Base-by-base conservation (phyloP, 495 filamentous ascomycete genomes). In the Penicillium lividum region DNA sequence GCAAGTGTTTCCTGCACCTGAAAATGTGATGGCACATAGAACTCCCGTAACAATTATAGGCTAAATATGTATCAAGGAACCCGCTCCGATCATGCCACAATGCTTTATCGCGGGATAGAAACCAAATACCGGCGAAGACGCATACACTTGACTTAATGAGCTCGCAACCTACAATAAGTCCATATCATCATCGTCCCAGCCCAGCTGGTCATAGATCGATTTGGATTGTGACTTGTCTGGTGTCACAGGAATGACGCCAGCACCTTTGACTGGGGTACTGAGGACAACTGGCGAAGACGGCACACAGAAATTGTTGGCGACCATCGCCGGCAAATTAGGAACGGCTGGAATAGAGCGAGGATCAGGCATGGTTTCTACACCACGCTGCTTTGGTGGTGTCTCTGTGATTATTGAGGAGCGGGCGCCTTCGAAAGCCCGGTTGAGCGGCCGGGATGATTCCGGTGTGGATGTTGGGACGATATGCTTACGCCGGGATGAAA, bases 161-260 rank as follows among this genome's bases (percentile, higher is more conserved):
- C 34, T 43, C 11, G 36, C 38, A 51, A 10, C 5, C 6, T 25
- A 22, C 73, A 68, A 65, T 81, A 86, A 57, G 5, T 70, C 67
- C 62, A 70, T 66, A 28, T 84, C 78, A 59, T 88, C 83, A 65
- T 89, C 86, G 62, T 93, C 87, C 92, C 92, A 91, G 47, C 91
- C 88, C 49, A 94, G 68, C 36, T 77, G 74, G 69, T 87, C 83
- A 66, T 89, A 95, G 47, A 96, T 89, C 16, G 64, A 66, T 42
- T 62, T 88, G 15, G 63, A 54, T 49, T 70, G 62, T 13, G 67
- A 76, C 71, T 71, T 80, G 68, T 77, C 72, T 8, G 76, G 76
- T 1, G 75, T 77, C 43, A 71, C 67, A 7, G 73, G 72, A 33
- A 77, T 60, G 51, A 58, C 51, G 0, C 61, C 54, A 38, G 59